These are phyloP conservation scores for Clarireedia homoeocarpa DNA, from an alignment of 2,329 filamentous ascomycete species.

Conservation along the genomic window DNA sequence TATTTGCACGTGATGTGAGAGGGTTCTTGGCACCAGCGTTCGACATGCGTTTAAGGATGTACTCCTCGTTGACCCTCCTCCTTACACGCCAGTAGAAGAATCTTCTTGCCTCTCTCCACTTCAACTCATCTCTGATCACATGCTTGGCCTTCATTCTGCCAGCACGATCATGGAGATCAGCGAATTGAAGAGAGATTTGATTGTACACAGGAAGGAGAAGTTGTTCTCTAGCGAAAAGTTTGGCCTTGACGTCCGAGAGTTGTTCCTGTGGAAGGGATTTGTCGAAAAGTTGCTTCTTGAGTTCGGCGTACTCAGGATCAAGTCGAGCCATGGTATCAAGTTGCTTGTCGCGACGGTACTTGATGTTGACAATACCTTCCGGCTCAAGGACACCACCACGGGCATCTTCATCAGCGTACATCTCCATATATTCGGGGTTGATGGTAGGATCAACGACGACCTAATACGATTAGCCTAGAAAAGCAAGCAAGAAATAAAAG, in stretches of 20 bases:
- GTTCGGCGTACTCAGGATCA: constrained; percentile 72
- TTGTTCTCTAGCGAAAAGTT: constrained; percentile 82
- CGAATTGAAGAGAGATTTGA: constrained; percentile 94
- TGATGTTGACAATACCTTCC: constrained; percentile 97
- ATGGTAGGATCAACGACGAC: constrained; percentile 98
- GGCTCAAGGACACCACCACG: constrained; percentile 97
- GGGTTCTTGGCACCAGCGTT: constrained; percentile 34
- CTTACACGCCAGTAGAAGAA: constrained; percentile 99
- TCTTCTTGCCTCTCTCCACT: constrained; percentile 82
- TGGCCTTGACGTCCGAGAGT: constrained; percentile 68
- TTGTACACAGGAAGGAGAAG: constrained; percentile 85
- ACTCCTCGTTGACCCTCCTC: constrained; percentile 93
- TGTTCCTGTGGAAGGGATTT: constrained; percentile 62
- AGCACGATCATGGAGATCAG: constrained; percentile 92
- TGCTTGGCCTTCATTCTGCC: constrained; percentile 99
- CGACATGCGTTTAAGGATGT: constrained; percentile 85
- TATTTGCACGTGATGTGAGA: constrained; percentile 48
- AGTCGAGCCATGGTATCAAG: constrained; percentile 95
- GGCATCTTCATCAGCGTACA: constrained; percentile 94
- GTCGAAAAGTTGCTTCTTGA: constrained; percentile 70
- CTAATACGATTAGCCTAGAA: constrained; percentile 33
- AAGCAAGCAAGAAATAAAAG: constrained; percentile 1
- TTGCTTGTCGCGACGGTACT: constrained; percentile 96
- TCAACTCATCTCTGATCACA: constrained; percentile 73
- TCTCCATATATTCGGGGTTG: constrained; percentile 95